These are phyloP conservation scores for Cicer yamashitae DNA, from an alignment of 306 rosid species.

Conservation along the genomic window DNA sequence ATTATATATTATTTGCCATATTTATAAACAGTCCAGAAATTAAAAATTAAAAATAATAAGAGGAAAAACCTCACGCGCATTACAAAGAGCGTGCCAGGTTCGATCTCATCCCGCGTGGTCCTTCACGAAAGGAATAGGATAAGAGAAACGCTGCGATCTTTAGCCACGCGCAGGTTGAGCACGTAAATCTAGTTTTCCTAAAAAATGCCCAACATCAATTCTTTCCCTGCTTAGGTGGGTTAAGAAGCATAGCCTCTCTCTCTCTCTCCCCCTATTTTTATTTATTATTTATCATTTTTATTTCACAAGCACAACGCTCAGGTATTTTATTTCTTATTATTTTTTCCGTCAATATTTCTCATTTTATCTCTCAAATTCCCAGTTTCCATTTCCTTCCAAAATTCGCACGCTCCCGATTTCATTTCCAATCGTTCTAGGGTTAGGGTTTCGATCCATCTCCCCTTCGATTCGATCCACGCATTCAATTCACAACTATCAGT, in stretches of 20 bases:
- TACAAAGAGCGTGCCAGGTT: no score
- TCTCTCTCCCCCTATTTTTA: not conserved
- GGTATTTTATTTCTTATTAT: not conserved
- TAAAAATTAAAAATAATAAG: no score
- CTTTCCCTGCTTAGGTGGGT: constrained; percentile 55
- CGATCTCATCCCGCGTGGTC: no score
- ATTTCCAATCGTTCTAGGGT: constrained; percentile 45
- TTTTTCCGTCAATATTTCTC: constrained; percentile 14
- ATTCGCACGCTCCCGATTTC: constrained; percentile 7
- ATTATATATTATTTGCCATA: no score
- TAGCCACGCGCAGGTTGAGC: constrained; percentile 44
- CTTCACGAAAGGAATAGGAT: not conserved
- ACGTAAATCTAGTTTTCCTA: constrained; percentile 49
- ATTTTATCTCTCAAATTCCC: constrained; percentile 32
- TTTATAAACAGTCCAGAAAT: no score
- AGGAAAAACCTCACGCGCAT: no score
- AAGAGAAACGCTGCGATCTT: not conserved
- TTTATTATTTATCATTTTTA: not conserved
- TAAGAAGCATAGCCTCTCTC: constrained; percentile 30
- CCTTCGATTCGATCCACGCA: constrained; percentile 7
- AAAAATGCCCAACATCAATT: constrained; percentile 47
- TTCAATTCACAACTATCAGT: not conserved
- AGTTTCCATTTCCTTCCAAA: not conserved
- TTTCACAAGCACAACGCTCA: not conserved
- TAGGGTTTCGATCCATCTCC: constrained; percentile 41